Base-by-base conservation (phyloP, 2,329 filamentous ascomycete species). In the Zymoseptoria pseudotritici region DNA sequence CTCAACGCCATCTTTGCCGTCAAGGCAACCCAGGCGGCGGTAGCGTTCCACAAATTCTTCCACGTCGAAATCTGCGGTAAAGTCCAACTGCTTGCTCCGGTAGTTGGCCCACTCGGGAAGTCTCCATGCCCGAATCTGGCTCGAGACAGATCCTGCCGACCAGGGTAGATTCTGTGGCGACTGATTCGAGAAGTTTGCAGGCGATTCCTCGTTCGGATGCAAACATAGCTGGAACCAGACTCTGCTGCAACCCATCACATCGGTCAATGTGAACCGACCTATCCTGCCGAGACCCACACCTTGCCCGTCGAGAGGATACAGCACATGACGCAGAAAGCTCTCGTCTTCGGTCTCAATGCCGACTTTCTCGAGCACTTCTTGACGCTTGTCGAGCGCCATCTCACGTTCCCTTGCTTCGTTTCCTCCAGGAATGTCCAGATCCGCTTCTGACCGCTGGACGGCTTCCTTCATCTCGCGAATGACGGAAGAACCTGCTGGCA, bases 101-200 rank as follows among this genome's bases (percentile, higher is more conserved):
- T 93, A 86, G 72, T 97, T 99, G 1, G 92, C 90, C 94, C 94
- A 99, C 74, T 99, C 94, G 0, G 94, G 89, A 17, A 99, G 80
- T 69, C 94, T 85, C 93, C 94, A 99, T 2, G 91, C 85, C 19
- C 94, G 89, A 19, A 99, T 83, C 74, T 99, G 94, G 60, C 91
- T 87, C 2, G 94, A 99, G 0, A 99, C 89, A 1, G 89, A 87
- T 22, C 91, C 91, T 0, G 94, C 94, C 54, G 93, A 96, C 94
- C 94, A 99, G 0, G 89, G 85, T 1, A 90, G 89, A n/a, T 85
- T 89, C 42, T 87, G 81, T 0, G 89, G 84, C 0, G 86, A 83
- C 21, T 90, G 78, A 20, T 85, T 83, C n/a, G 88, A 87, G 21
- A 97, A 77, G 60, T 82, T 87, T 7, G 86, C 84, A 0, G 92